These are phyloP conservation scores for Coelastrella sp. DNA, from an alignment of 139 green algal genomes.

Conservation along the genomic window DNA sequence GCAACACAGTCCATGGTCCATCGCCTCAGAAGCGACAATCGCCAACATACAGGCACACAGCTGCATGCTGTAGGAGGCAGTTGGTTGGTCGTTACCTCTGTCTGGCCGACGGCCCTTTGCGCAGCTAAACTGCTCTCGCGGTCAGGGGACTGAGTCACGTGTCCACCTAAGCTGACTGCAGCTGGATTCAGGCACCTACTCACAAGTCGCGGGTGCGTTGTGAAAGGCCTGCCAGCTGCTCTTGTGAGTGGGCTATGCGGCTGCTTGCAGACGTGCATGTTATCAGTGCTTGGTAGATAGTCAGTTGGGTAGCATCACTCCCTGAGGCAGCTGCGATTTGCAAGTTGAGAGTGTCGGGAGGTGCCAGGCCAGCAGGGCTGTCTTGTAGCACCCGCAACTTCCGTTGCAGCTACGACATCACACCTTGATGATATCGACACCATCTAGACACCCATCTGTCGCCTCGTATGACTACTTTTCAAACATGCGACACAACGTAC, in stretches of 20 bases:
- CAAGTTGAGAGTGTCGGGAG: too few relatives aligned
- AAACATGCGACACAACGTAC: too few relatives aligned
- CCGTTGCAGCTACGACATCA: too few relatives aligned
- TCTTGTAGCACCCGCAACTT: too few relatives aligned
- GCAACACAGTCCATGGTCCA: too few relatives aligned
- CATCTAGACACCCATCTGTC: too few relatives aligned
- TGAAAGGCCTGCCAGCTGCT: background rate
- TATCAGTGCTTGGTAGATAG: background rate
- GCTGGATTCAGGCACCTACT: background rate
- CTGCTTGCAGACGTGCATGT: background rate
- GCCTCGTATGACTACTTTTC: too few relatives aligned
- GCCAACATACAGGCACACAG: too few relatives aligned
- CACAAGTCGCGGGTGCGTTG: background rate
- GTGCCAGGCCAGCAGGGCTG: too few relatives aligned
- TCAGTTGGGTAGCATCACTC: too few relatives aligned
- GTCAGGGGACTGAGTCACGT: background rate
- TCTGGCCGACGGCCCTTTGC: background rate
- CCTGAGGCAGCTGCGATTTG: too few relatives aligned
- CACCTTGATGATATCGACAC: too few relatives aligned
- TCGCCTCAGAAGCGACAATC: background rate
- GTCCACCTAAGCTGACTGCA: background rate
- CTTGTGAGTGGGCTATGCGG: background rate
- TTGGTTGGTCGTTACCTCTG: background rate
- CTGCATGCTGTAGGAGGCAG: background rate
- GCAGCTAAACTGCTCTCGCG: background rate